phyloP scores from a whole-genome alignment of 257 asterid genomes.

The Solanum arcanum region DNA sequence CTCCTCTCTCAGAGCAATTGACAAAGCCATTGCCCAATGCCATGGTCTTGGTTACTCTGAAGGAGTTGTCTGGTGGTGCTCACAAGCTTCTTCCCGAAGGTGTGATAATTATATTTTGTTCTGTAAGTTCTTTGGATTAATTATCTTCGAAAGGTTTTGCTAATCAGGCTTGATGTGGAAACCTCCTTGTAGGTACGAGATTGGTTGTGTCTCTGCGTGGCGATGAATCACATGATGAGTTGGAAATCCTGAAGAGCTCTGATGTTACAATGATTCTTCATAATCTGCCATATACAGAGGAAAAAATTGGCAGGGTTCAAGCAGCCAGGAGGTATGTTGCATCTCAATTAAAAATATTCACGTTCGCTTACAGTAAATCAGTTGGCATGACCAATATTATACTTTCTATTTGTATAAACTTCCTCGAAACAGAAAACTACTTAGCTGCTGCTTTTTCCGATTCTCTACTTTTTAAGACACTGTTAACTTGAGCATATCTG shows the following conservation, averaged over 20 bases:
- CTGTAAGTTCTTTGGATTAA: background rate
- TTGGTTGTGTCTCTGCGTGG: conserved; percentile 74
- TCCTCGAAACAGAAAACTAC: background rate
- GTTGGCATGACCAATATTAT: background rate
- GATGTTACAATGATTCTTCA: conserved; percentile 86
- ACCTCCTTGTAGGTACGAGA: conserved; percentile 54
- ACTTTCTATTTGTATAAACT: background rate
- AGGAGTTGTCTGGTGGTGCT: conserved; percentile 80
- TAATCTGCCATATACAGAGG: conserved; percentile 61
- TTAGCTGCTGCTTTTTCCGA: background rate
- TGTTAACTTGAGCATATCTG: background rate
- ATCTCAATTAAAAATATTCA: background rate
- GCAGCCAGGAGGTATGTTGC: conserved; percentile 77
- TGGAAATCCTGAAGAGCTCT: conserved; percentile 54
- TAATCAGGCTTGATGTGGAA: conserved; percentile 2
- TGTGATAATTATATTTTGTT: conserved; percentile 2
- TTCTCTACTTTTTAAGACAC: background rate
- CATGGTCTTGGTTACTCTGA: conserved; percentile 61
- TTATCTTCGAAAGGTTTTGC: background rate
- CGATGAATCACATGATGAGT: conserved; percentile 65
- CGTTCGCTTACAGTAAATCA: background rate
- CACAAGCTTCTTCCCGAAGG: conserved; percentile 91
- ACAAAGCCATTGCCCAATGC: conserved; percentile 86
- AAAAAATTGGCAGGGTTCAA: conserved; percentile 80
- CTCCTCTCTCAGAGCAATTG: conserved; percentile 85